Base-by-base conservation (phyloP, 2,329 filamentous ascomycete genomes). In the Penicillium italicum region DNA sequence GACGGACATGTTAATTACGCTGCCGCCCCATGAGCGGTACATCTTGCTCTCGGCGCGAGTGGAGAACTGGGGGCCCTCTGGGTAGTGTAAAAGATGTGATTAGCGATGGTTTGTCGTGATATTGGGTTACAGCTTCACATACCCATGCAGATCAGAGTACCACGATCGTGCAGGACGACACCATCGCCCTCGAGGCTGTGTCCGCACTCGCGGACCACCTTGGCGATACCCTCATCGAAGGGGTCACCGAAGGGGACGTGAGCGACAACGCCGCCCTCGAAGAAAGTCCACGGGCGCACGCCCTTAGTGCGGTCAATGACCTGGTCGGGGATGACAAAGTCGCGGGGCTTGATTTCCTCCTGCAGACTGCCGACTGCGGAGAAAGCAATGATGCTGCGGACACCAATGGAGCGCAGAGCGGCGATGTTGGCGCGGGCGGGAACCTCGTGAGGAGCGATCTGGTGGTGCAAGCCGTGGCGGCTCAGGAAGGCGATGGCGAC, bases 281-380 rank as follows among this genome's bases (percentile, higher is more conserved):
- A 99, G 79, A 96, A 99, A 26, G 94, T 97, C 74, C 93, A 97
- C 2, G 93, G 91, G 8, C 94, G 83, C 60, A 96, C 82, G 51
- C 93, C 94, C 83, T 97, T 97, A 64, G 93, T 97, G 60, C 93
- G 90, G 79, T 99, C 94, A 72, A 97, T 97, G 73, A 96, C 84
- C 79, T 99, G 94, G 76, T 97, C 91, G 0, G 93, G 94, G 12
- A 99, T 83, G 49, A 97, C 90, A 74, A 99, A 99, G 79, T 99
- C 94, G 77, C 94, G 88, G 41, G 94, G 94, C 77, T 89, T 90
- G 74, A 99, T 93, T 69, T 91, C 85, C 79, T 97, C 94, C 72
- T 89, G 90, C 71, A 99, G 79, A 68, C 88, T 93, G 60, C 94
- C 94, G 55, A 99, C 94, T 46, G 94, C 94, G 62, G 88, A 93